A percentile compares a stretch with the other conserved stretches of the same genome.
phyloP scores from a whole-genome alignment of 352 stramenopile genomes.

The Pythium folliculosum region DNA sequence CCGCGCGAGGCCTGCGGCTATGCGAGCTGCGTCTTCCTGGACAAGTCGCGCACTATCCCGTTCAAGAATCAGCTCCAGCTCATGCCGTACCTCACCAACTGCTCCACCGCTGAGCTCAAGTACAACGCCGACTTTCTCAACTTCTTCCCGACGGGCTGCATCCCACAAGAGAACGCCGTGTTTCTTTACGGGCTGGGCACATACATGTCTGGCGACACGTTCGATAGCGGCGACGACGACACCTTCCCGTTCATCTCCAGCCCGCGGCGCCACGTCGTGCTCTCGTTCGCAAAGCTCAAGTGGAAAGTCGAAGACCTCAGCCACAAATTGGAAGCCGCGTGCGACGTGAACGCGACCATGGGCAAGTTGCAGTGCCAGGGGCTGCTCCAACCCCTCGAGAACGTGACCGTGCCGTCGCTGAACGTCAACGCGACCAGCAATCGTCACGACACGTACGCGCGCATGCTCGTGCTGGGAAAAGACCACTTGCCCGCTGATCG shows the following conservation, averaged over 20 bases:
- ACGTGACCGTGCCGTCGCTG: conserved; percentile 4
- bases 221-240: conserved; percentile 3
- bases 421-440: neutral
- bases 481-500: conserved; percentile 8
- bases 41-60: conserved; percentile 31
- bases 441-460: conserved; percentile 7
- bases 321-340: conserved; percentile 12
- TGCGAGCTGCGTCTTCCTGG: conserved; percentile 40
- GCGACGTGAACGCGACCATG: neutral
- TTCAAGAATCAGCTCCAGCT: conserved; percentile 45
- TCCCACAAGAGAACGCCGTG: conserved; percentile 26
- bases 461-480: conserved; percentile 12
- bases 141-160: conserved; percentile 27
- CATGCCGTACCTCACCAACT: conserved; percentile 40
- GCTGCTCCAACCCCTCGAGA: conserved; percentile 13
- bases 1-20: conserved; percentile 31
- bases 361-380: conserved; percentile 3
- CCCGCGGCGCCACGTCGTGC: conserved; percentile 9
- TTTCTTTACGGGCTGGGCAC: conserved; percentile 34
- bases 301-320: conserved; percentile 12
- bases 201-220: conserved; percentile 33
- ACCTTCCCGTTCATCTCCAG: neutral
- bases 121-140: conserved; percentile 41
- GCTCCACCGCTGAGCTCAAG: conserved; percentile 33
- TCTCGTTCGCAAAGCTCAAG: conserved; percentile 22